phyloP scores from a whole-genome alignment of 306 rosid genomes.

The Glycine soja region DNA sequence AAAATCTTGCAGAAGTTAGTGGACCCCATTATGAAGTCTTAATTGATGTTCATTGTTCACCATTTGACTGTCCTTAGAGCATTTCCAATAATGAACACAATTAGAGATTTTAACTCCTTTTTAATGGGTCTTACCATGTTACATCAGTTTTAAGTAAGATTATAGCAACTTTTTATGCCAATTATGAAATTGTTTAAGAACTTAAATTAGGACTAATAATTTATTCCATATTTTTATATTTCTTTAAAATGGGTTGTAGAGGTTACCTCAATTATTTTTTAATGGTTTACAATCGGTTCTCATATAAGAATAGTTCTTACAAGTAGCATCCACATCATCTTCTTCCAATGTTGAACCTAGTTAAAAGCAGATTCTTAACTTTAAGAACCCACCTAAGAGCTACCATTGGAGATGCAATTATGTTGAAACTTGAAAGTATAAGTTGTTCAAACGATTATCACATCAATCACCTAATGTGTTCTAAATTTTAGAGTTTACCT shows the following conservation, averaged over 20 bases:
- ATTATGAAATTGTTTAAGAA: not conserved
- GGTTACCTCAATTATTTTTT: not conserved
- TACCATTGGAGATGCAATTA: not conserved
- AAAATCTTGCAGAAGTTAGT: constrained; percentile 24
- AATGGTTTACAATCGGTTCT: not conserved
- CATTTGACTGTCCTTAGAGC: not conserved
- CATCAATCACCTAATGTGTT: not conserved
- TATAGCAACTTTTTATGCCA: not conserved
- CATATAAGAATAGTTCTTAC: not conserved
- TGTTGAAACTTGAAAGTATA: not conserved
- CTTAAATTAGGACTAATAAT: not conserved
- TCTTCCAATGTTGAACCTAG: not conserved
- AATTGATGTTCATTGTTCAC: not conserved
- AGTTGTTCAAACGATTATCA: not conserved
- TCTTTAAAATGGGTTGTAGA: not conserved
- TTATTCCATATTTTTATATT: not conserved
- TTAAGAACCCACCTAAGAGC: not conserved
- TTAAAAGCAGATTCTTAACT: not conserved
- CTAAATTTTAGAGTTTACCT: not conserved
- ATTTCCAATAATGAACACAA: not conserved
- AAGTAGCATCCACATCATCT: not conserved
- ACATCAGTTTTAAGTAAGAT: not conserved
- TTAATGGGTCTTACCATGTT: not conserved
- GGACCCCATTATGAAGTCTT: constrained; percentile 16
- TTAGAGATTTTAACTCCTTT: not conserved